These are phyloP conservation scores for Rachicladosporium sp. DNA, from an alignment of 2,329 filamentous ascomycete species.

Conservation along the genomic window DNA sequence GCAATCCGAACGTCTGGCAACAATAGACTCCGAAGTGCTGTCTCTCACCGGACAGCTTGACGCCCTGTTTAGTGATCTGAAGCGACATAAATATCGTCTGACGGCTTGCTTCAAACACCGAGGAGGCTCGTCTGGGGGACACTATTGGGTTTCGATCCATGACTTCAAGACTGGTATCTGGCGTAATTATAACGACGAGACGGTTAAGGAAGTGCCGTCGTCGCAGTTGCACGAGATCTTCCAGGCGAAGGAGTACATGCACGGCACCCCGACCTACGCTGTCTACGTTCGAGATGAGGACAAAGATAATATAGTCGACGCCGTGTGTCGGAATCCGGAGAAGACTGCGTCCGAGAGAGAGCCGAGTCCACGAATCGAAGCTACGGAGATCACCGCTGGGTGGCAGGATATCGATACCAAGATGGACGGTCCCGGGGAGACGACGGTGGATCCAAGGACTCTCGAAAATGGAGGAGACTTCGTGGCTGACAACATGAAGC, in stretches of 20 bases:
- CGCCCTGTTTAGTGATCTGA: constrained; percentile 50
- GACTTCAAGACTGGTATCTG: constrained; percentile 73
- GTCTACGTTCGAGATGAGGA: constrained; percentile 65
- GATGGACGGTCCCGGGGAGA: neutral
- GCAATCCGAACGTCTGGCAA: constrained; percentile 35
- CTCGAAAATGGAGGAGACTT: too few relatives aligned
- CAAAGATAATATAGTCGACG: constrained; percentile 46
- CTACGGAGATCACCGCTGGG: neutral
- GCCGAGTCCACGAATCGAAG: too few relatives aligned
- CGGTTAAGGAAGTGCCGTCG: constrained; percentile 52
- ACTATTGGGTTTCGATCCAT: constrained; percentile 95
- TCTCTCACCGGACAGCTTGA: constrained; percentile 38
- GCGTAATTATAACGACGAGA: constrained; percentile 88
- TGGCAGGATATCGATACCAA: constrained; percentile 2
- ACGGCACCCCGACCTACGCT: constrained; percentile 69
- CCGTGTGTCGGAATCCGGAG: constrained; percentile 22
- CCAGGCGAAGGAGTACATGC: constrained; percentile 45
- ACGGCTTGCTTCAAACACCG: constrained; percentile 91
- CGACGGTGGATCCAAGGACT: too few relatives aligned
- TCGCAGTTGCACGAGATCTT: constrained; percentile 50
- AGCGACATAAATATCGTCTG: constrained; percentile 61
- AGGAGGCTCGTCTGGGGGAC: constrained; percentile 52
- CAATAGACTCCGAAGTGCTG: constrained; percentile 29
- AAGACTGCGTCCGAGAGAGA: neutral
- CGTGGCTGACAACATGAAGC: too few relatives aligned